Evolutionary conservation across 257 asterid genomes (phyloP).

Genomic region (Fraxinus anomala): DNA sequence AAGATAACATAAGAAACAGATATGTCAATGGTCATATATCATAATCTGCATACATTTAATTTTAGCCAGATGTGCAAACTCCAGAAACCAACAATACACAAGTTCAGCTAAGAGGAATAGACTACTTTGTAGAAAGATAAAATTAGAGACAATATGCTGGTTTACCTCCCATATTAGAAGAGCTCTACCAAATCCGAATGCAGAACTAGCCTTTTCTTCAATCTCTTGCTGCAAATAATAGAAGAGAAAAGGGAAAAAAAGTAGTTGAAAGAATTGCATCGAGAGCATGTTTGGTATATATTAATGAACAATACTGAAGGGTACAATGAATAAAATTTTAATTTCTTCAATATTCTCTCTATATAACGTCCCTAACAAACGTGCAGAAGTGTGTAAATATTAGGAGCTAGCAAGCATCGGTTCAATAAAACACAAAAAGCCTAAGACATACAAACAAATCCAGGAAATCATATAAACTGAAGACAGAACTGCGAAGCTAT

Average conservation of each 20-base stretch:
- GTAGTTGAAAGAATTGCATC: neutral
- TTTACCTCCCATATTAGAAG: constrained; percentile 12
- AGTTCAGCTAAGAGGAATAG: neutral
- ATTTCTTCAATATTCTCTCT: neutral
- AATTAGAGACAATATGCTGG: neutral
- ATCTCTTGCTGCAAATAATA: constrained; percentile 16
- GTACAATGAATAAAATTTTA: neutral
- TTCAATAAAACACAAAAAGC: neutral
- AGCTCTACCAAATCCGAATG: constrained; percentile 11
- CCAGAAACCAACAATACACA: neutral
- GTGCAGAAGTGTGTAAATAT: neutral
- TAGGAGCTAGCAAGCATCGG: neutral
- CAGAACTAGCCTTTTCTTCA: constrained; percentile 20
- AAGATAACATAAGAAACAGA: neutral
- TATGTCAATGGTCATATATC: neutral
- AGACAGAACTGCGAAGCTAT: neutral
- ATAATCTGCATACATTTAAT: neutral
- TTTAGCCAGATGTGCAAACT: neutral
- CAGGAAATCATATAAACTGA: neutral
- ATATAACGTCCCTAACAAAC: neutral
- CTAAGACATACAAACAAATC: neutral
- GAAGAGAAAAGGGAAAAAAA: neutral
- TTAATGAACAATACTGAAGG: neutral
- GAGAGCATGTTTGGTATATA: neutral
- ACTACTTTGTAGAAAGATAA: neutral